These are phyloP conservation scores for Sechiopsis laciniata DNA, from an alignment of 306 rosid species.

Conservation along the genomic window DNA sequence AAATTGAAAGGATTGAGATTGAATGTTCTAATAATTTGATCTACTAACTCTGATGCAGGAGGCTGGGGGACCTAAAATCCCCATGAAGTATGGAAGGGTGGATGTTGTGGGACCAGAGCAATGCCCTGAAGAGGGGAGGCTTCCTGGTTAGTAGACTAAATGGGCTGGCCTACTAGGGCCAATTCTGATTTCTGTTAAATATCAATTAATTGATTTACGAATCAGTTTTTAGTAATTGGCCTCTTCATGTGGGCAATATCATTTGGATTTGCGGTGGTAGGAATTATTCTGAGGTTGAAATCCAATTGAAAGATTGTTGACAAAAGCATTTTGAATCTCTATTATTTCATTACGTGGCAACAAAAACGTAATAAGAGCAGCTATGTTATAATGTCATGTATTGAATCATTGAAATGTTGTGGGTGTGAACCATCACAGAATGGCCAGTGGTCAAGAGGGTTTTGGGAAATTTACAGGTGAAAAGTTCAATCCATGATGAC, in stretches of 20 bases:
- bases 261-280: neutral
- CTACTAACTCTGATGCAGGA: slow-evolving; percentile 46
- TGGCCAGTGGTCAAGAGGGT: too few relatives aligned
- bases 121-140: slow-evolving; percentile 98
- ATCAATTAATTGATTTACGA: neutral
- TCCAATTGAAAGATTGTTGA: neutral
- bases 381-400: neutral
- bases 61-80: slow-evolving; percentile 93
- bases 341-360: slow-evolving; percentile 7
- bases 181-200: neutral
- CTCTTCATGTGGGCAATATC: neutral
- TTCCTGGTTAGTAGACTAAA: slow-evolving; percentile 59
- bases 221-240: slow-evolving; percentile 1
- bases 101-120: slow-evolving; percentile 63
- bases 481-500: too few relatives aligned
- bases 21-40: slow-evolving; percentile 21
- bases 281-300: neutral
- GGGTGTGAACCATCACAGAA: too few relatives aligned
- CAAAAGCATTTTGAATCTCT: neutral
- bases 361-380: neutral
- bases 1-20: slow-evolving; percentile 15
- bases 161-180: neutral
- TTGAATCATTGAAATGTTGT: neutral
- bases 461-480: too few relatives aligned
- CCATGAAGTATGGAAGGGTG: slow-evolving; percentile 94